A percentile compares a stretch with the other conserved stretches of the same genome.
Evolutionary conservation across 345 rosid genomes (phyloP).

Genomic region (Carallia pectinifolia): DNA sequence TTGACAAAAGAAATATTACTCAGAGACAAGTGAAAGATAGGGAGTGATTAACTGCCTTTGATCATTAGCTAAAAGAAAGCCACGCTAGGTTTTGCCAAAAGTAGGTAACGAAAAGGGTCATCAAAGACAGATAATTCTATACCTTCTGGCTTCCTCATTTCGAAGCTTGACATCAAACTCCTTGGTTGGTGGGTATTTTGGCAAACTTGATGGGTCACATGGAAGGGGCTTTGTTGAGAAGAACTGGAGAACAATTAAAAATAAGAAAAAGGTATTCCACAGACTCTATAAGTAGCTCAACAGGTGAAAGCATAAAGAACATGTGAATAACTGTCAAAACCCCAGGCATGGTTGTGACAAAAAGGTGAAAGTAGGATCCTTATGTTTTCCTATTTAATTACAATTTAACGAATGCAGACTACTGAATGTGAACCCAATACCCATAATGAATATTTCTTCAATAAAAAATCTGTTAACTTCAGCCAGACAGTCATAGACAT

Average conservation of each 20-base stretch:
- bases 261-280: background rate
- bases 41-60: background rate
- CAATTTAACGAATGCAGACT: background rate
- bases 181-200: slow-evolving; percentile 62
- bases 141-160: slow-evolving; percentile 56
- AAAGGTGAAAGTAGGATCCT: background rate
- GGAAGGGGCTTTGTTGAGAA: slow-evolving; percentile 56
- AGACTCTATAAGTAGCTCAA: background rate
- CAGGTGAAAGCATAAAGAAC: background rate
- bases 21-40: background rate
- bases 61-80: background rate
- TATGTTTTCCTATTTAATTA: background rate
- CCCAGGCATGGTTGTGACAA: background rate
- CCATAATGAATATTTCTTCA: background rate
- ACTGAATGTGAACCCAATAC: slow-evolving; percentile 1
- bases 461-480: no score
- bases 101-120: background rate
- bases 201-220: slow-evolving; percentile 60
- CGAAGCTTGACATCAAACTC: slow-evolving; percentile 54
- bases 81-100: slow-evolving; percentile 4
- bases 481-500: no score
- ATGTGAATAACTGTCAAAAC: background rate
- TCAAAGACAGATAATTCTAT: slow-evolving; percentile 2
- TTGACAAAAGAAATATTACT: background rate
- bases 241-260: slow-evolving; percentile 34